phyloP scores from a whole-genome alignment of 345 rosid genomes.

The Rhizophora apiculata region DNA sequence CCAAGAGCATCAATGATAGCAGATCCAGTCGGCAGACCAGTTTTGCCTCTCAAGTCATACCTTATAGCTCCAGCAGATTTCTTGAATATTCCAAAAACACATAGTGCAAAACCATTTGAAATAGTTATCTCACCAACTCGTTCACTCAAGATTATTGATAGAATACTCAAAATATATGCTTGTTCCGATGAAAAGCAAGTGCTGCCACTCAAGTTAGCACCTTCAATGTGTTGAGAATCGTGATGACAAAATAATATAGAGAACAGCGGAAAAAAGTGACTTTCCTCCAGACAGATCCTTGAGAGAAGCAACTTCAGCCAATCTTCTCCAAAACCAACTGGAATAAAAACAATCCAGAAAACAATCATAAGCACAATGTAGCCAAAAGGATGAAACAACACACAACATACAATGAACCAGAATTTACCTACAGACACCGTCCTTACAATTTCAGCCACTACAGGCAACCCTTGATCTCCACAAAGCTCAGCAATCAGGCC shows the following conservation, averaged over 20 bases:
- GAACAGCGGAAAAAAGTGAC: conserved; percentile 47
- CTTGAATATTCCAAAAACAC: conserved; percentile 27
- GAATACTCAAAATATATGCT: conserved; percentile 51
- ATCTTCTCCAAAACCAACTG: conserved; percentile 71
- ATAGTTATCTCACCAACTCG: conserved; percentile 37
- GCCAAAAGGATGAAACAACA: background rate
- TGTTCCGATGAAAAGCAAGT: conserved; percentile 50
- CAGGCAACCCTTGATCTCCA: conserved; percentile 40
- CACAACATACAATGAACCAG: background rate
- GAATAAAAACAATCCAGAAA: conserved; percentile 7
- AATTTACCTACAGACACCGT: conserved; percentile 52
- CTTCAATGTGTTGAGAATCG: conserved; percentile 18
- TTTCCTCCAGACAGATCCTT: conserved; percentile 56
- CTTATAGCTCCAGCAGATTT: conserved; percentile 38
- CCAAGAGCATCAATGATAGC: conserved; percentile 50
- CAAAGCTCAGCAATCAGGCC: conserved; percentile 40
- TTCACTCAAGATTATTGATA: conserved; percentile 59
- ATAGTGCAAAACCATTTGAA: conserved; percentile 13
- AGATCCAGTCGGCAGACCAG: conserved; percentile 62
- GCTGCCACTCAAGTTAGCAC: conserved; percentile 3
- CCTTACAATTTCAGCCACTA: conserved; percentile 43
- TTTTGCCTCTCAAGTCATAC: conserved; percentile 32
- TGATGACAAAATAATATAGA: conserved; percentile 22
- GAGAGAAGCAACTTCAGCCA: conserved; percentile 77
- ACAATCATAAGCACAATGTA: conserved; percentile 6